Percentiles rank a stretch among this genome's conserved stretches.
Evolutionary conservation across 345 rosid species (phyloP).

Genomic region (Noccaea caerulescens): DNA sequence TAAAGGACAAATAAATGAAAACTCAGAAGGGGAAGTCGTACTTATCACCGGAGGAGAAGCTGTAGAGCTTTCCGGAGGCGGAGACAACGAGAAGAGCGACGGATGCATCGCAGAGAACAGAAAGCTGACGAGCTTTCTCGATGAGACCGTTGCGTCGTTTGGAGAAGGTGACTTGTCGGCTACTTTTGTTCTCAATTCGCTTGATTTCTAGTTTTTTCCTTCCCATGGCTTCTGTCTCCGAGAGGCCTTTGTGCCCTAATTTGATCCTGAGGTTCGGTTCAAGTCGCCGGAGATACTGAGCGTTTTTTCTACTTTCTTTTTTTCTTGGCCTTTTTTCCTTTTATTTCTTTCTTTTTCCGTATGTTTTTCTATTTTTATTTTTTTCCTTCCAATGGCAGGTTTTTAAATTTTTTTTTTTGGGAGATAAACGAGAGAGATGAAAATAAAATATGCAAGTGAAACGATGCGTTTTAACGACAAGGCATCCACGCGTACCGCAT

Average conservation of each 20-base stretch:
- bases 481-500: slow-evolving; percentile 23
- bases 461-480: not conserved
- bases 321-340: slow-evolving; percentile 1
- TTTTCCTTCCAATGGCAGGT: not conserved
- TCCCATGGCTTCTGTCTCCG: slow-evolving; percentile 50
- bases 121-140: slow-evolving; percentile 76
- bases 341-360: slow-evolving; percentile 30
- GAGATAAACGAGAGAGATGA: slow-evolving; percentile 10
- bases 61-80: slow-evolving; percentile 43
- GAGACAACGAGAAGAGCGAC: slow-evolving; percentile 45
- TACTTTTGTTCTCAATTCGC: slow-evolving; percentile 72
- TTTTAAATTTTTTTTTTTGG: slow-evolving; percentile 6
- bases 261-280: slow-evolving; percentile 30
- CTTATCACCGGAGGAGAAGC: slow-evolving; percentile 46
- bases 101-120: slow-evolving; percentile 71
- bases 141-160: slow-evolving; percentile 66
- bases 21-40: slow-evolving; percentile 21
- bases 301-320: not conserved
- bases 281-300: slow-evolving; percentile 38
- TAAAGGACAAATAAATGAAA: not conserved
- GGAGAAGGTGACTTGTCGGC: slow-evolving; percentile 79
- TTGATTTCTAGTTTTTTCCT: slow-evolving; percentile 65
- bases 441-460: slow-evolving; percentile 2
- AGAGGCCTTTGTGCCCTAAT: slow-evolving; percentile 41
- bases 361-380: not conserved